Base-by-base conservation (phyloP, 768 basidiomycete species). In the Agrocybe pediades region DNA sequence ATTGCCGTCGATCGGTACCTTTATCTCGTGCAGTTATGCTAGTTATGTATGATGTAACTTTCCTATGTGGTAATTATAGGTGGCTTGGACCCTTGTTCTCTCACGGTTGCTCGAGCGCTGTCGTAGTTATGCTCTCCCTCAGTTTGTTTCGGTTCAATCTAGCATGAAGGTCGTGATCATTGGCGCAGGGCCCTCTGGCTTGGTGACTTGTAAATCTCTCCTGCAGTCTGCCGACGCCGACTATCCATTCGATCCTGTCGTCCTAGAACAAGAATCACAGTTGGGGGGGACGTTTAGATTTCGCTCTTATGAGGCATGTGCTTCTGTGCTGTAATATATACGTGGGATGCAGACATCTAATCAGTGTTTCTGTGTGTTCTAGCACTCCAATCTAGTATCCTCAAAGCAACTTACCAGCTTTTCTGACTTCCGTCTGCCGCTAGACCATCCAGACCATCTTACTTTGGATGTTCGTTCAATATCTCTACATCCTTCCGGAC, bases 371-470 rank as follows among this genome's bases (percentile, higher is more conserved):
- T 55, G 3, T 15, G 23, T 30, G 7, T 30, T 24, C 6, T 62
- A 82, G 80, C 76, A 80, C 48, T 73, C 78, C 11, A 71, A 67
- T 17, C 67, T 83, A 20, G 82, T 83, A n/a, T 80, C 77, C 13
- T 79, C 79, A 11, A 84, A 84, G 60, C 82, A 84, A 62, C 69
- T 85, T 29, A 85, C 84, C 4, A 74, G 74, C 53, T 85, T 84
- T 66, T 80, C 79, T 25, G 83, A 85, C 64, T 84, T 81, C 64
- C 78, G 83, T 11, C 65, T 82, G 24, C 77, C 81, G 9, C 54
- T 72, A 9, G 64, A 67, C 13, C 76, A 80, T 51, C 62, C 69
- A 11, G 82, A 83, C 61, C 81, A 83, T 58, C 62, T 81, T 20
- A 75, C 75, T 1, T 59, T 81, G 6, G 68, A 72, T 58, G 76